Evolutionary conservation across 108 stramenopile species (phyloP), one percentile per base, ranked within the genome.

Genomic region (Epipyxis sp.): DNA sequence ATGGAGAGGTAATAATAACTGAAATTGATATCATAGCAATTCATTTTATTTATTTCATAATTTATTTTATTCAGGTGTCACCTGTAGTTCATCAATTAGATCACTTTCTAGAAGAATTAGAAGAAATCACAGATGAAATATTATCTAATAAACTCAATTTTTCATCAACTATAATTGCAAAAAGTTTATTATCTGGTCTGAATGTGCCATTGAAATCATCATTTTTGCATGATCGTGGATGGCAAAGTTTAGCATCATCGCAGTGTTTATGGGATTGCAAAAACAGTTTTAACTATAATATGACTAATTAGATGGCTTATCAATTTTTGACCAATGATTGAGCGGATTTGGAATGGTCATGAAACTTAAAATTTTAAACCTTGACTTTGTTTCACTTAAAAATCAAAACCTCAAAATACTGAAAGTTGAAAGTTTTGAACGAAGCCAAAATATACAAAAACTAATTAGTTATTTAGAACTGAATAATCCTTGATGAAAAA

Each of bases 221-320:
- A 50, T 13, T 6, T 13, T 13, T 13, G 46, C 13, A 50, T 50
- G 13, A 20, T 65, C 25, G 3, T 3, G 34, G 20, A 10, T 65
- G 61, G 61, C 61, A 65, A 32, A 32, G 10, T 10, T 65, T 65
- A 35, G 34, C 6, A 37, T 3, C 61, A 6, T 32, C 61, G 25
- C 61, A 37, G 25, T 65, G 61, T 37, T 32, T 65, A 3, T 65
- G 20, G 34, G 61, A 65, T 37, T 65, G 61, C 25, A 3, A 65
- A 10, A 25, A 65, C 34, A 50, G 46, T 50, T 20, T 20, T 13
- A 50, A 50, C 46, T 50, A 13, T n/a, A n/a, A n/a, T n/a, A n/a
- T n/a, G n/a, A n/a, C n/a, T n/a, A n/a, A n/a, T n/a, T n/a, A n/a
- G n/a, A n/a, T n/a, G n/a, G n/a, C n/a, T n/a, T n/a, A n/a, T n/a